A percentile compares a stretch with the other conserved stretches of the same genome.
phyloP scores from a whole-genome alignment of 2,329 filamentous ascomycete species.

The Chrysoporthe puriensis region DNA sequence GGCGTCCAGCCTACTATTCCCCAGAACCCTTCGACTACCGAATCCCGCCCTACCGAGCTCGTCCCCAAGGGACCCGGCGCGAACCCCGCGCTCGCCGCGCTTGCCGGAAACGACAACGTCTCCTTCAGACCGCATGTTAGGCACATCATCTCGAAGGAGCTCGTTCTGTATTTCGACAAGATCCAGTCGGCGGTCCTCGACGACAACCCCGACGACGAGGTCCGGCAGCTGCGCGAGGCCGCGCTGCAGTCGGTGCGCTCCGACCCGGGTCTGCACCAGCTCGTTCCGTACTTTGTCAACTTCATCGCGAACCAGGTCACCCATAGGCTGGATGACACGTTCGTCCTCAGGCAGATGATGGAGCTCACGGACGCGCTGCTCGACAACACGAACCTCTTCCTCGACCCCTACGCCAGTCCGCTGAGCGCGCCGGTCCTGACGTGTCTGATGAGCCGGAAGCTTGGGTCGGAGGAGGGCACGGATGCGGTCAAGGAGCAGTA shows the following conservation, averaged over 20 bases:
- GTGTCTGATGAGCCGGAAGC: conserved; percentile 82
- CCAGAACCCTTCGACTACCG: conserved; percentile 88
- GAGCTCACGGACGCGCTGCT: conserved; percentile 83
- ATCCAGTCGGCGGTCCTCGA: conserved; percentile 88
- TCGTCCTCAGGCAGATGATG: conserved; percentile 90
- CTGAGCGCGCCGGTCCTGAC: conserved; percentile 89
- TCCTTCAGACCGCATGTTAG: conserved; percentile 90
- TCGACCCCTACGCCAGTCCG: conserved; percentile 63
- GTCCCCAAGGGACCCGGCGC: conserved; percentile 88
- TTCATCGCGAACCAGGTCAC: conserved; percentile 97
- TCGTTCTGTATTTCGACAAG: conserved; percentile 96
- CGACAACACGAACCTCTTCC: conserved; percentile 78
- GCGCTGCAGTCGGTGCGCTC: conserved; percentile 83
- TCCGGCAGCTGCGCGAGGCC: conserved; percentile 73
- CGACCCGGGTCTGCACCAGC: conserved; percentile 91
- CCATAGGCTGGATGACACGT: conserved; percentile 87
- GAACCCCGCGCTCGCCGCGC: conserved; percentile 81
- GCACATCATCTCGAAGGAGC: conserved; percentile 93
- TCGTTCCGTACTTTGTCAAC: conserved; percentile 94
- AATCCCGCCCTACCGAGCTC: conserved; percentile 82
- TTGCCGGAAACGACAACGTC: conserved; percentile 81
- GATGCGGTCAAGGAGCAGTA: conserved; percentile 69
- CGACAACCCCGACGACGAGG: conserved; percentile 80
- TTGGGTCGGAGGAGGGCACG: conserved; percentile 62
- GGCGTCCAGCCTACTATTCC: conserved; percentile 96